These are phyloP conservation scores for Climacium dendroides DNA, from an alignment of 225 moss, liverwort and hornwort genomes.

Conservation along the genomic window DNA sequence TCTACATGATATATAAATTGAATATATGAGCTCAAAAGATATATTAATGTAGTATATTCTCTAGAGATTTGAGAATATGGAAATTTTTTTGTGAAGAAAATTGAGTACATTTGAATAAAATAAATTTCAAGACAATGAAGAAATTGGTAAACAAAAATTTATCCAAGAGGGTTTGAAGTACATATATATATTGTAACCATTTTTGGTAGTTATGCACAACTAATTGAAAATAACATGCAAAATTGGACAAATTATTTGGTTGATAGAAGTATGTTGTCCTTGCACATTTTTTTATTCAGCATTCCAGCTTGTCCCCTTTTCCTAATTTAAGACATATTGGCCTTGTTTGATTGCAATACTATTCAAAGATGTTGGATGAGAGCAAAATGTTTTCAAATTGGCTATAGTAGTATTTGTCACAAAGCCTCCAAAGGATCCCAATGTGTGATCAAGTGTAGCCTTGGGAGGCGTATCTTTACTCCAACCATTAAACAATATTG, in stretches of 20 bases:
- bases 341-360: conserved; percentile 7
- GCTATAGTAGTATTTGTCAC: neutral
- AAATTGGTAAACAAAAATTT: neutral
- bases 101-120: neutral
- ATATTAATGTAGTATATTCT: neutral
- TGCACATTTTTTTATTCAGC: neutral
- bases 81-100: neutral
- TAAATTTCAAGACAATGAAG: neutral
- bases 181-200: neutral
- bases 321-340: neutral
- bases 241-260: neutral
- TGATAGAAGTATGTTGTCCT: neutral
- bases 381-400: conserved; percentile 18
- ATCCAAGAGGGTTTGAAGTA: neutral
- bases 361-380: neutral
- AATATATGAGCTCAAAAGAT: neutral
- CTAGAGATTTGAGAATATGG: no score
- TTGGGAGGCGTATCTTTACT: neutral
- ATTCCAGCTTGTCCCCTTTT: no score
- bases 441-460: conserved; percentile 5
- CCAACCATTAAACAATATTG: conserved; percentile 17
- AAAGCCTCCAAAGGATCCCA: conserved; percentile 31
- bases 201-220: neutral
- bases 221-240: neutral
- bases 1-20: neutral